Conservation (phyloP, 2,329 filamentous ascomycete genomes). For the Ambrosiella xylebori region DNA sequence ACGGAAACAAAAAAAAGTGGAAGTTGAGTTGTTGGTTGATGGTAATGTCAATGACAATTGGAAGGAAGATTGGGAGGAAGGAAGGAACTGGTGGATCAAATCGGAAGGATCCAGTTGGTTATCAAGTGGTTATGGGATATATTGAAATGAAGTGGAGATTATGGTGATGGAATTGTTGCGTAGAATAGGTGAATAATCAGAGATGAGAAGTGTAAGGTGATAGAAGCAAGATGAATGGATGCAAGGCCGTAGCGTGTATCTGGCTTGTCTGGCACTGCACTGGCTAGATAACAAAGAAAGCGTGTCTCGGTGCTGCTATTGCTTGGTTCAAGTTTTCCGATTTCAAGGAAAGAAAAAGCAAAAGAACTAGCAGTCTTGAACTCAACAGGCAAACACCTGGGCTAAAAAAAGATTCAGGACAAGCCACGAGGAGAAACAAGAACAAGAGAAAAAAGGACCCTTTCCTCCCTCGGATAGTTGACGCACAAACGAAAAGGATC, state of each 20-base stretch:
- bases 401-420: no score
- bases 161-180: background rate
- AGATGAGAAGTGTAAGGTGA: background rate
- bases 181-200: background rate
- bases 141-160: background rate
- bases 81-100: background rate
- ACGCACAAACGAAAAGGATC: background rate
- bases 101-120: background rate
- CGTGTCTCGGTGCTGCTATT: no score
- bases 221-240: background rate
- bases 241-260: no score
- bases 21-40: background rate
- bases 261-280: no score
- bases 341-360: no score
- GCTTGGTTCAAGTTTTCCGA: no score
- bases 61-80: background rate
- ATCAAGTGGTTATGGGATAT: background rate
- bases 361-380: no score
- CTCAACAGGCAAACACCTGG: no score
- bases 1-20: background rate
- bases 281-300: no score
- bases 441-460: background rate
- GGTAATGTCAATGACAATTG: background rate
- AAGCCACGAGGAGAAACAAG: no score
- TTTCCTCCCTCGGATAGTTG: background rate